Evolutionary conservation across 371 early-diverging fungal species (phyloP).

Genomic region (Mucor plumbeus): DNA sequence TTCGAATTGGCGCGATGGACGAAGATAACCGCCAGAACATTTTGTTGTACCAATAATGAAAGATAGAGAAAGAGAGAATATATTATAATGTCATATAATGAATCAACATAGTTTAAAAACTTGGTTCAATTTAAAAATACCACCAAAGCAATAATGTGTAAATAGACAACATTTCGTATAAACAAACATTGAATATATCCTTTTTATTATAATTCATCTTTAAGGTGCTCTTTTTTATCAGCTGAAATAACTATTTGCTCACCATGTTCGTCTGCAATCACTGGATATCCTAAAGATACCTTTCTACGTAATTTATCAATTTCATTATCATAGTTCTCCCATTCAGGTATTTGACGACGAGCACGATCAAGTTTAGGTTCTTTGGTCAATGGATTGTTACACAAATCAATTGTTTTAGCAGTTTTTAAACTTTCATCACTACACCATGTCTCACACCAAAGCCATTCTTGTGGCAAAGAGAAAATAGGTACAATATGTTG

Average conservation of each 20-base stretch:
- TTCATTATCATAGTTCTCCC: slow-evolving; percentile 79
- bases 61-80: not conserved
- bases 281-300: slow-evolving; percentile 1
- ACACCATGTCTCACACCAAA: slow-evolving; percentile 99
- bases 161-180: slow-evolving; percentile 9
- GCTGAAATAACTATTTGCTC: slow-evolving; percentile 16
- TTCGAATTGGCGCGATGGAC: not conserved
- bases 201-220: slow-evolving; percentile 26
- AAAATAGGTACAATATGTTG: slow-evolving; percentile 88
- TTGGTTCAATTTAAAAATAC: slow-evolving; percentile 14
- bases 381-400: slow-evolving; percentile 97
- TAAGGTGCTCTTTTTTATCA: slow-evolving; percentile 12
- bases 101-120: not conserved
- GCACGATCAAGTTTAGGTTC: slow-evolving; percentile 96
- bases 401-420: slow-evolving; percentile 97
- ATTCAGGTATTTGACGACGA: slow-evolving; percentile 90
- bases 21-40: not conserved
- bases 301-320: slow-evolving; percentile 55
- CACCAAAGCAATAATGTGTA: slow-evolving; percentile 16
- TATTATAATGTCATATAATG: no score
- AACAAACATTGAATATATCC: not conserved
- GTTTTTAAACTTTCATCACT: slow-evolving; percentile 77
- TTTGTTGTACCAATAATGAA: not conserved
- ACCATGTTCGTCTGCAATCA: not conserved
- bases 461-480: slow-evolving; percentile 95